Evolutionary conservation across 805 yeast species (phyloP), one percentile per base, ranked within the genome.

Genomic region (Wickerhamomyces strasburgensis): DNA sequence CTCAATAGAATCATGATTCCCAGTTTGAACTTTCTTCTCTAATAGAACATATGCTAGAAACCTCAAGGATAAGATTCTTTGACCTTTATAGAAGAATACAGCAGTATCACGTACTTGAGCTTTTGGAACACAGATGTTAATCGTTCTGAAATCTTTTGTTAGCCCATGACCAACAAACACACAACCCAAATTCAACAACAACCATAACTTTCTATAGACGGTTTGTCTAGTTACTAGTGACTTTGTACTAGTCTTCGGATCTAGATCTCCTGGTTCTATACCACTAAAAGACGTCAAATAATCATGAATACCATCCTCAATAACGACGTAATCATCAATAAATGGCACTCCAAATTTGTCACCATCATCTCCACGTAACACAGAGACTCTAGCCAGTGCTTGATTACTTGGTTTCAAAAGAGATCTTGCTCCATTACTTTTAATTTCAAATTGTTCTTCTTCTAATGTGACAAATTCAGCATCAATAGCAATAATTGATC

Each of bases 1-100:
- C 54, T 93, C 98, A 31, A 93, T 88, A 1, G 98, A 90, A 57
- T 94, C 98, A 60, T 93, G 99, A 54, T 90, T 90, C 2, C 93
- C 95, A 3, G 78, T 78, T 58, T 93, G 99, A 23, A 94, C 95
- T 33, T 78, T 72, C 43, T 77, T 79, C 24, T 73, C 73, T 36
- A 93, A 66, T 32, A 90, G 67, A 19, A 78, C 77, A 71, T 88
- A 88, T 10, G 95, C 87, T 56, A 93, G 64, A 56, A 87, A 93
- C 54, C 90, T 82, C 48, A 93, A 70, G 4, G 96, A 85, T 25
- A 93, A 66, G 43, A 78, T 82, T 42, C 98, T 66, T 52, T 83
- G 85, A 34, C 83, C 78, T 47, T 85, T 68, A 58, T 80, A 84
- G 61, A 76, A 93, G 28, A 85, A 71, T 31, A 79, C 80, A 2